These are phyloP conservation scores for Pythium rhizo-oryzae DNA, from an alignment of 352 stramenopile species.

Conservation along the genomic window DNA sequence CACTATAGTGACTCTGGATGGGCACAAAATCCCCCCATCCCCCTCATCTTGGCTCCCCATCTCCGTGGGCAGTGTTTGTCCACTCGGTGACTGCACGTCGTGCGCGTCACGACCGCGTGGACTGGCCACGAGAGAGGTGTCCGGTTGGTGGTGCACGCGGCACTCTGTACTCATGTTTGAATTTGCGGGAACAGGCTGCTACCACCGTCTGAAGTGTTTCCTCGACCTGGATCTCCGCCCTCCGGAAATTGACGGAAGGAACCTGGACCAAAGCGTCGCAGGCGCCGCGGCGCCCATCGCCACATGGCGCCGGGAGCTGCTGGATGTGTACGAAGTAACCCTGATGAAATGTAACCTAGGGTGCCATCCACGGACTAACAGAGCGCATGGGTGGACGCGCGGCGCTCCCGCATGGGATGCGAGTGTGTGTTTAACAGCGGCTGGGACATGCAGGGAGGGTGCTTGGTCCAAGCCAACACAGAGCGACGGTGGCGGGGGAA, in stretches of 20 bases:
- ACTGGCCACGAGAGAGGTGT: conserved; percentile 3
- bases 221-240: neutral
- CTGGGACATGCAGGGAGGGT: no score
- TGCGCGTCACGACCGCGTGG: conserved; percentile 14
- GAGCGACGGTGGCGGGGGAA: neutral
- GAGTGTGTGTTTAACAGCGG: no score
- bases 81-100: conserved; percentile 11
- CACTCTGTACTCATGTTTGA: conserved; percentile 3
- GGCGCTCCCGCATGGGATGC: no score
- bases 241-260: neutral
- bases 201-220: conserved; percentile 4
- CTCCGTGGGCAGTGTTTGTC: neutral
- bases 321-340: neutral
- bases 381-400: no score
- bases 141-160: conserved; percentile 13
- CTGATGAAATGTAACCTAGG: neutral
- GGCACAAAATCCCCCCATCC: neutral
- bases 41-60: neutral
- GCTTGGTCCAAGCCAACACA: no score
- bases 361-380: neutral
- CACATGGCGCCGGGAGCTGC: neutral
- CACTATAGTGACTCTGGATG: conserved; percentile 18
- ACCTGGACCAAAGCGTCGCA: no score
- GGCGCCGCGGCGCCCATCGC: neutral
- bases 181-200: conserved; percentile 10